These are phyloP conservation scores for Gymnopilus dilepis DNA, from an alignment of 768 basidiomycete genomes.

Conservation along the genomic window DNA sequence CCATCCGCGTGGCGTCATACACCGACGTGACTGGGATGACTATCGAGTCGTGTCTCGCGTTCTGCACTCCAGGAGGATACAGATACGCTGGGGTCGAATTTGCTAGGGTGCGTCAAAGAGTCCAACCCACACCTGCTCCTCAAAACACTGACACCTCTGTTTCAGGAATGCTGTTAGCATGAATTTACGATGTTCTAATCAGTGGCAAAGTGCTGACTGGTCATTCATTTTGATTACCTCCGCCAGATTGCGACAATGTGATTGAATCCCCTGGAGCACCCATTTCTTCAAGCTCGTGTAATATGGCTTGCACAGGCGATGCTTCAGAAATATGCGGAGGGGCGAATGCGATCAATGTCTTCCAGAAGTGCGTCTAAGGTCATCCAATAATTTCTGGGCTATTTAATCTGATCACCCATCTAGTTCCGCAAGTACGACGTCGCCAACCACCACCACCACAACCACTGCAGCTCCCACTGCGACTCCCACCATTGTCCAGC, in stretches of 20 bases:
- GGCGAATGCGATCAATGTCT: constrained; percentile 58
- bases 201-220: too few species aligned
- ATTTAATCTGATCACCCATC: background rate
- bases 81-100: constrained; percentile 73
- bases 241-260: constrained; percentile 50
- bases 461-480: background rate
- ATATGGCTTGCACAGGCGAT: constrained; percentile 65
- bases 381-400: too few species aligned
- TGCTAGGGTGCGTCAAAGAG: constrained; percentile 18
- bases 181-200: background rate
- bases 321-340: constrained; percentile 70
- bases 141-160: too few species aligned
- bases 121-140: too few species aligned
- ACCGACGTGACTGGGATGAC: constrained; percentile 63
- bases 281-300: constrained; percentile 52
- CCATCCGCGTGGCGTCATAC: constrained; percentile 50
- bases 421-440: background rate
- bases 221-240: too few species aligned
- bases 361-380: background rate
- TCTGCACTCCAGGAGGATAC: constrained; percentile 48
- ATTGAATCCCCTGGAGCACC: constrained; percentile 50
- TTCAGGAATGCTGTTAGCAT: constrained; percentile 17
- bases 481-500: background rate
- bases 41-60: constrained; percentile 49
- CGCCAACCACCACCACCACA: background rate